Evolutionary conservation across 192 early-diverging fungal genomes (phyloP), one percentile per base, ranked within the genome.

Genomic region (Coemansia sp.): DNA sequence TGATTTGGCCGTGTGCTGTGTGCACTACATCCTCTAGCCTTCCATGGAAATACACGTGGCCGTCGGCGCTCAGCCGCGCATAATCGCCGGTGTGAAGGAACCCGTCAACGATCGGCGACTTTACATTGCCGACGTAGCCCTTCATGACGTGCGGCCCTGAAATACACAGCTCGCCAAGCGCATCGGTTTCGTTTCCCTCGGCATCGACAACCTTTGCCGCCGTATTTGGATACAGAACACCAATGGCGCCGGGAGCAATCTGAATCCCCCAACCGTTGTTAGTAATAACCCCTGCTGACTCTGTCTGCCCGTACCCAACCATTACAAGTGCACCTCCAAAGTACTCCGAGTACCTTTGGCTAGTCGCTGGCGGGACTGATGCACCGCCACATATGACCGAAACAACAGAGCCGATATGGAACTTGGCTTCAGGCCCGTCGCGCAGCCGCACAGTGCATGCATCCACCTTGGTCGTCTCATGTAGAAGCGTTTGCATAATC

Each of bases 1-100:
- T 81, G 8, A 97, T 87, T 64, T 66, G 69, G 21, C 84, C 85
- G 9, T 78, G 68, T 35, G 91, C 88, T 84, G 94, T 93, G 67
- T 95, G 92, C 73, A 96, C 93, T 24, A 97, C 72, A 62, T 96
- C 93, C 64, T 91, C 92, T 15, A 92, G 51, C 1, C 96, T 89
- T 57, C 91, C 90, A 11, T 83, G 71, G 20, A 89, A 76, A 75
- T 69, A 88, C 59, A 90, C 84, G 35, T 86, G 51, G 10, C 89
- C 91, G 20, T 91, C 62, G 36, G 82, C 75, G 64, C 88, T 86
- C 9, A 89, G 72, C 2, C 81, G 52, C 9, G 84, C 94, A 52
- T 94, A 79, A 73, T 98, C 96, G 21, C 91, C 91, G 5, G 91
- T 93, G 41, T 87, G 88, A 45, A 95, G 68, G 77, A 86, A 97